Percentiles rank a stretch among this genome's conserved stretches.
Evolutionary conservation across 2,329 filamentous ascomycete genomes (phyloP).

Genomic region (Neofusicoccum sp.): DNA sequence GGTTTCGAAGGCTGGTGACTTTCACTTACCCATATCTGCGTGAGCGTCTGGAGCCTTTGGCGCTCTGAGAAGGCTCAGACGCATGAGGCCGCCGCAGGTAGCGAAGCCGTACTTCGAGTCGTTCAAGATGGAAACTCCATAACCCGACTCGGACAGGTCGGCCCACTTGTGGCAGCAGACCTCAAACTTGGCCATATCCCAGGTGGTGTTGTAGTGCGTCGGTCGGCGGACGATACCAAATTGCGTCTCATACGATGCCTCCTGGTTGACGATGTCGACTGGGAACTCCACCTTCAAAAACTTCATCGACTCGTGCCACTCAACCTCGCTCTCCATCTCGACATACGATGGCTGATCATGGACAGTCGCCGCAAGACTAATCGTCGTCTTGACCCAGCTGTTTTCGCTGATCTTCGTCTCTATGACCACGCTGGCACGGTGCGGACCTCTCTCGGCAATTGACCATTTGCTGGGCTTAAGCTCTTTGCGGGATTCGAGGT

Average conservation of each 20-base stretch:
- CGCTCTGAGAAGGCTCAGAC: conserved; percentile 78
- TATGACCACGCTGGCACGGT: conserved; percentile 78
- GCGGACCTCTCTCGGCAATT: conserved; percentile 68
- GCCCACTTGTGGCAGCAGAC: conserved; percentile 95
- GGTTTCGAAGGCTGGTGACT: not conserved
- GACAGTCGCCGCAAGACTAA: conserved; percentile 71
- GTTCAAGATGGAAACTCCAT: conserved; percentile 90
- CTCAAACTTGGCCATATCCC: conserved; percentile 98
- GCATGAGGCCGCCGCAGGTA: conserved; percentile 84
- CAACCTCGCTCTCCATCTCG: conserved; percentile 80
- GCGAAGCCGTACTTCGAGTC: conserved; percentile 97
- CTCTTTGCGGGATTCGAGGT: conserved; percentile 81
- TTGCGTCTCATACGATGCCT: conserved; percentile 93
- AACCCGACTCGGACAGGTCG: conserved; percentile 81
- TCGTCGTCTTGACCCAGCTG: conserved; percentile 82
- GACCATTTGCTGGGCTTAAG: conserved; percentile 66
- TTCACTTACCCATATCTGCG: conserved; percentile 73
- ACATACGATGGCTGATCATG: conserved; percentile 67
- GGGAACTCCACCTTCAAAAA: conserved; percentile 99
- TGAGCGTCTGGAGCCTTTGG: conserved; percentile 91
- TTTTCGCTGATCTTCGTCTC: conserved; percentile 83
- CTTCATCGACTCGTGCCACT: conserved; percentile 96
- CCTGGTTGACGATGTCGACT: conserved; percentile 83
- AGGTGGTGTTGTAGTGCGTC: conserved; percentile 96
- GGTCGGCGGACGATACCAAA: conserved; percentile 85